Conservation (phyloP, 176 grass and related monocot genomes). For the Zizania latifolia region DNA sequence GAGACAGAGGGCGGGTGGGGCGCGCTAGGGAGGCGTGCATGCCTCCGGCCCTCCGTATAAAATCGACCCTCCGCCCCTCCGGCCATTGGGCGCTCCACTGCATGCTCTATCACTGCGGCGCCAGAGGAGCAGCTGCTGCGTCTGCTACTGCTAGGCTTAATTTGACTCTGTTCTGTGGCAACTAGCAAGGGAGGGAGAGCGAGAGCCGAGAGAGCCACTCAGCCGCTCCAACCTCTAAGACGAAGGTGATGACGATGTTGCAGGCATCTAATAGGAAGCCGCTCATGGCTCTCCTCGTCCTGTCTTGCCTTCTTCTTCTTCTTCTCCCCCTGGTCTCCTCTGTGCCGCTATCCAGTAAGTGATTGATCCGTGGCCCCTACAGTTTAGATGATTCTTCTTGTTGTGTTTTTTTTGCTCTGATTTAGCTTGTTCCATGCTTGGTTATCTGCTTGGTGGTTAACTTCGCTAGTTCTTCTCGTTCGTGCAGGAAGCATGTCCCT, state of each 20-base stretch:
- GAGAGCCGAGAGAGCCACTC: not conserved
- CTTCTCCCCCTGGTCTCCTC: slow-evolving; percentile 36
- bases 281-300: slow-evolving; percentile 30
- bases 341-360: slow-evolving; percentile 63
- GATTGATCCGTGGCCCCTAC: not conserved
- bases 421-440: not conserved
- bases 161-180: not conserved
- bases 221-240: no score
- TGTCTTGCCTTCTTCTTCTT: slow-evolving; percentile 44
- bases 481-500: slow-evolving; percentile 45
- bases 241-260: slow-evolving; percentile 5
- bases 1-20: no score
- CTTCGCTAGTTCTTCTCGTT: not conserved
- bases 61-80: slow-evolving; percentile 15
- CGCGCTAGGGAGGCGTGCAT: not conserved
- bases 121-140: no score
- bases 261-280: not conserved
- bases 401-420: not conserved
- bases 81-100: no score
- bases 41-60: slow-evolving; percentile 35
- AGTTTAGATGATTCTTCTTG: not conserved
- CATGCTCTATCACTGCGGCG: not conserved
- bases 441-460: no score
- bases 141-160: not conserved
- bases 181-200: not conserved